A percentile compares a stretch with the other conserved stretches of the same genome.
Conservation (phyloP, 2,329 filamentous ascomycete genomes). For the Pseudopithomyces chartarum region DNA sequence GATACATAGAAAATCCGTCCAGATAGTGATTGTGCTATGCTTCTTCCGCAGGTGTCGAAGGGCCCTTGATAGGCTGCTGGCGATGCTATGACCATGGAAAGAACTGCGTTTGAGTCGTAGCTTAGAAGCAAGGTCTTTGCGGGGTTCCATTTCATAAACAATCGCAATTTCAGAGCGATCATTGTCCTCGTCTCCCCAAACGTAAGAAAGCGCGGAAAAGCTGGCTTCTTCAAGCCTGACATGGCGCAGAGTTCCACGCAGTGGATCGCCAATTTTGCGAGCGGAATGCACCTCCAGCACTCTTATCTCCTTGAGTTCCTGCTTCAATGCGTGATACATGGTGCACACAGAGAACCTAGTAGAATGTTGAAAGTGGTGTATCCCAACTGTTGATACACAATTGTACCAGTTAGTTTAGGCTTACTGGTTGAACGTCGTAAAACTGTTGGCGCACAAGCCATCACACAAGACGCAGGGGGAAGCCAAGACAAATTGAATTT, state of each 20-base stretch:
- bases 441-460: too few species aligned
- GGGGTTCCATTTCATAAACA: not conserved
- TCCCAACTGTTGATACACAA: too few species aligned
- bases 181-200: not conserved
- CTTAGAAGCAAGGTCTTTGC: not conserved
- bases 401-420: too few species aligned
- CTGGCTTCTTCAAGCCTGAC: not conserved
- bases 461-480: too few species aligned
- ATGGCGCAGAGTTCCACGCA: slow-evolving; percentile 1
- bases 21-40: slow-evolving; percentile 4
- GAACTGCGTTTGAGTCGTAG: not conserved
- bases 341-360: not conserved
- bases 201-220: slow-evolving; percentile 2
- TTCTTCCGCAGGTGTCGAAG: slow-evolving; percentile 4
- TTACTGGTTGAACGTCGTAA: too few species aligned
- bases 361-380: not conserved
- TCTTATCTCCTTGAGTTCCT: slow-evolving; percentile 2
- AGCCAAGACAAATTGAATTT: too few species aligned
- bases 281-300: not conserved
- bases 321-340: not conserved
- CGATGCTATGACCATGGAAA: not conserved
- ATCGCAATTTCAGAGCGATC: slow-evolving; percentile 1
- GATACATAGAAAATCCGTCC: slow-evolving; percentile 8
- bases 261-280: not conserved
- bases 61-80: not conserved